A percentile compares a stretch with the other conserved stretches of the same genome.
phyloP scores from a whole-genome alignment of 1,284 basidiomycete species.

The Malassezia furfur region DNA sequence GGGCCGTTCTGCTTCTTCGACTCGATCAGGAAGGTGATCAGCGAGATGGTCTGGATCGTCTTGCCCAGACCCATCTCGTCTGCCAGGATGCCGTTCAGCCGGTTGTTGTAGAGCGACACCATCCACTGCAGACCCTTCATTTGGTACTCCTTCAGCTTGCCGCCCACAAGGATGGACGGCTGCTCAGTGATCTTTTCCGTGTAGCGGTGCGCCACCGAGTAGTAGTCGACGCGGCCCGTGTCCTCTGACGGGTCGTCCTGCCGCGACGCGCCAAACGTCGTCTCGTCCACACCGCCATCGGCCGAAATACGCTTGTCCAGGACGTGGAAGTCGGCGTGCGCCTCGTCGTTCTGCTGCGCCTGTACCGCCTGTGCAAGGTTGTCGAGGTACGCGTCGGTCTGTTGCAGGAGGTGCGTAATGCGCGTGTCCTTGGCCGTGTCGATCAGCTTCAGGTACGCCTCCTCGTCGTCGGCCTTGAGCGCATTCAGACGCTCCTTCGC shows the following conservation, averaged over 20 bases:
- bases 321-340: slow-evolving; percentile 42
- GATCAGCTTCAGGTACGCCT: slow-evolving; percentile 96
- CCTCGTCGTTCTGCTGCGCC: slow-evolving; percentile 76
- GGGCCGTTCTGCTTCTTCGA: slow-evolving; percentile 46
- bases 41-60: slow-evolving; percentile 48
- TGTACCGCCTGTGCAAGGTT: slow-evolving; percentile 87
- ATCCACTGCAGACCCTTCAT: slow-evolving; percentile 49
- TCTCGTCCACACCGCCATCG: slow-evolving; percentile 61
- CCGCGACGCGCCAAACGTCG: slow-evolving; percentile 76
- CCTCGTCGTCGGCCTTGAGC: slow-evolving; percentile 95
- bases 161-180: slow-evolving; percentile 64
- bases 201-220: slow-evolving; percentile 86
- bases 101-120: slow-evolving; percentile 48
- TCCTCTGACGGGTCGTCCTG: slow-evolving; percentile 58
- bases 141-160: slow-evolving; percentile 47
- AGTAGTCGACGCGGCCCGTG: slow-evolving; percentile 75
- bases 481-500: slow-evolving; percentile 98
- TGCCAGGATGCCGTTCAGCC: slow-evolving; percentile 47
- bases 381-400: slow-evolving; percentile 91
- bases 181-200: slow-evolving; percentile 80
- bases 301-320: slow-evolving; percentile 21
- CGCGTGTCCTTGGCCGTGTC: slow-evolving; percentile 98
- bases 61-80: slow-evolving; percentile 49
- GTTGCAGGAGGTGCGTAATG: slow-evolving; percentile 88
- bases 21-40: slow-evolving; percentile 49